A percentile compares a stretch with the other conserved stretches of the same genome.
phyloP scores from a whole-genome alignment of 768 basidiomycete genomes.

The Tephrocybe rancida region DNA sequence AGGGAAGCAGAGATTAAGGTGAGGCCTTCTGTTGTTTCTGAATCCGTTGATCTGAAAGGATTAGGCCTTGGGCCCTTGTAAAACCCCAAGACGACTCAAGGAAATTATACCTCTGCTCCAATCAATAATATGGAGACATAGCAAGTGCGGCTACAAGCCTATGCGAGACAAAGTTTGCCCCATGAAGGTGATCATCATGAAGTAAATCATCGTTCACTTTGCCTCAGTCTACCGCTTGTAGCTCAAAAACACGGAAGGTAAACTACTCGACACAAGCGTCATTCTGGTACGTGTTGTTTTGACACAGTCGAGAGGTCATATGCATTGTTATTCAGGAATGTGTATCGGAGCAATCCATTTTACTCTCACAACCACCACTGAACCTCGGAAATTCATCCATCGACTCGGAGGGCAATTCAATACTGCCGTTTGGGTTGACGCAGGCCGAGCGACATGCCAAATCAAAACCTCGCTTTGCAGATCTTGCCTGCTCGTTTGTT shows the following conservation, averaged over 20 bases:
- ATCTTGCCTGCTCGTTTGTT: conserved; percentile 66
- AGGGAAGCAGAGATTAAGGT: conserved; percentile 77
- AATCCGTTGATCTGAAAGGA: not conserved
- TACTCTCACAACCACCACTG: conserved; percentile 54
- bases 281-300: conserved; percentile 53
- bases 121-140: conserved; percentile 66
- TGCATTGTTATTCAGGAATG: conserved; percentile 57
- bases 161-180: conserved; percentile 70
- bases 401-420: conserved; percentile 52
- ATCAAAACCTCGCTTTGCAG: conserved; percentile 75
- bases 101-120: conserved; percentile 54
- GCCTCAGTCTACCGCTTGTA: conserved; percentile 18
- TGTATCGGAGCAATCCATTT: conserved; percentile 68
- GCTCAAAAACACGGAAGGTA: conserved; percentile 39
- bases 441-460: conserved; percentile 46
- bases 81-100: conserved; percentile 78
- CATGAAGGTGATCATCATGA: conserved; percentile 57
- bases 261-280: conserved; percentile 57
- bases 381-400: conserved; percentile 44
- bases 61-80: conserved; percentile 46
- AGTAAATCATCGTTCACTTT: not conserved
- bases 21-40: conserved; percentile 2
- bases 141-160: conserved; percentile 70
- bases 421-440: conserved; percentile 46
- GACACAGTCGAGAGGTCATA: not conserved